Base-by-base conservation (phyloP, 768 basidiomycete species). In the Termitomyces sp. region DNA sequence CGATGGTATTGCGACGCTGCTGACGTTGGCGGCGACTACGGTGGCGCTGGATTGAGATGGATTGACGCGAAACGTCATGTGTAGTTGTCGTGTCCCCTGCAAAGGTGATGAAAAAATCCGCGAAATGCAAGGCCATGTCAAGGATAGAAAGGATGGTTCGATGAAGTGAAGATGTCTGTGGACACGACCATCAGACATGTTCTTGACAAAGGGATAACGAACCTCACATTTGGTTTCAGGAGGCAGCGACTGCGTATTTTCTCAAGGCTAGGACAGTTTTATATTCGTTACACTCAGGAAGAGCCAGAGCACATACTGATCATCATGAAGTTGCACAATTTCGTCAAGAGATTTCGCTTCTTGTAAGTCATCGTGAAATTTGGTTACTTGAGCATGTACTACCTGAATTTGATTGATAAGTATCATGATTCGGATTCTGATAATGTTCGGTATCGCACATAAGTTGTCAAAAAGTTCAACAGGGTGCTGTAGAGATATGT, bases 91-190 rank as follows among this genome's bases (percentile, higher is more conserved):
- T 79, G 59, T 86, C 79, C 2, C 84, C 84, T 14, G 79, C 78
- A 63, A 84, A 83, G 0, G 82, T 70, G 21, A 79, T 70, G 63
- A 90, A 88, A 51, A 80, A 73, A 45, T 83, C 79, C 57, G 79
- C 81, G 68, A 92, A 92, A 62, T 83, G 80, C 4, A 92, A 71
- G 37, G 81, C 78, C 75, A 91, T 84, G 67, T 93, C 89, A 27
- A 92, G 74, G 57, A 91, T 79, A 8, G 84, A 83, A 21, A 87
- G 59, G 46, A 93, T 80, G 23, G 85, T 80, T 59, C 80, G 80
- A 63, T 84, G 82, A 8, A 91, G 72, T 17, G 85, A 76, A 0
- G 79, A 75, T 19, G 85, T 85, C 89, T 91, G 57, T 10, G 35
- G 27, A 47, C n/a, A 19, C 6, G 8, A 27, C 16, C 50, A 51